phyloP scores from a whole-genome alignment of 495 filamentous ascomycete species.

The Xylaria flabelliformis region DNA sequence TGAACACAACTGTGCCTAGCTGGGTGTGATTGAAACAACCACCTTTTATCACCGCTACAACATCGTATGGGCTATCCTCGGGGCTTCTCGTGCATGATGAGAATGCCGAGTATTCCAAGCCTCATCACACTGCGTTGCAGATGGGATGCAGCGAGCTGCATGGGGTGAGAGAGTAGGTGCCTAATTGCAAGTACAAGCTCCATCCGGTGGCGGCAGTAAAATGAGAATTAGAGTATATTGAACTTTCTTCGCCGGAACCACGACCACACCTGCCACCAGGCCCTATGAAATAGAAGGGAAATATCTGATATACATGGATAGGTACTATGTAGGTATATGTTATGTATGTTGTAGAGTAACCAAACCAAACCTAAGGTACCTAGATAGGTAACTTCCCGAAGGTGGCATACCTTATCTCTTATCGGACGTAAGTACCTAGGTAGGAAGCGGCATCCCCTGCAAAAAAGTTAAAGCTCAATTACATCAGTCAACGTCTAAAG shows the following conservation, averaged over 20 bases:
- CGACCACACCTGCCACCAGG: background rate
- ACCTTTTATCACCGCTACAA: background rate
- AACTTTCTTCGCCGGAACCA: background rate
- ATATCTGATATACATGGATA: background rate
- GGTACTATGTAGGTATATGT: no score
- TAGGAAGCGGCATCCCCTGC: background rate
- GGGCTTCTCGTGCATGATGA: background rate
- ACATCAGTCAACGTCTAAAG: background rate
- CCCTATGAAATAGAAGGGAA: background rate
- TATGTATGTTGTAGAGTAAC: no score
- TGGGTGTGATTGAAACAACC: background rate
- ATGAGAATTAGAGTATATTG: background rate
- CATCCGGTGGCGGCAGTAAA: background rate
- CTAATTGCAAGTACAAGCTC: background rate
- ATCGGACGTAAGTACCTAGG: slow-evolving; percentile 17
- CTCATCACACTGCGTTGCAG: background rate
- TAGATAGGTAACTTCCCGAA: no score
- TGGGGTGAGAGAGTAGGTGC: background rate
- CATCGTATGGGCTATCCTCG: background rate
- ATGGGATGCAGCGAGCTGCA: background rate
- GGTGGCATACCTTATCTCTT: slow-evolving; percentile 21
- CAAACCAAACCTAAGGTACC: no score
- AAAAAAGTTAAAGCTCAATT: slow-evolving; percentile 17
- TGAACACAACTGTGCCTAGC: background rate
- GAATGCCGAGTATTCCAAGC: background rate